phyloP scores from a whole-genome alignment of 257 asterid genomes.

The Fraxinus quadrangulata region DNA sequence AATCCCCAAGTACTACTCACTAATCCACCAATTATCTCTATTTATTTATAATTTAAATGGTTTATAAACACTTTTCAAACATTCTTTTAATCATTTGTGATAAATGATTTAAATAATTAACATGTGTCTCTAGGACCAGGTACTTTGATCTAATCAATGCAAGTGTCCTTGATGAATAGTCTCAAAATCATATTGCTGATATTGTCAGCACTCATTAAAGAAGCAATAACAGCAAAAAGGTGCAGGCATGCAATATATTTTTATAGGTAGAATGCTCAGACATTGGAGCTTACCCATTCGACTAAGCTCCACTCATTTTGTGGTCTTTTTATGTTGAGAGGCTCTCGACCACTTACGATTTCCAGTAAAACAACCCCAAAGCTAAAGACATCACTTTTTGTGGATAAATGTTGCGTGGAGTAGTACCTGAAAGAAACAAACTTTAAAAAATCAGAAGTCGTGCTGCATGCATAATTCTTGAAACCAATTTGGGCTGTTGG shows the following conservation, averaged over 20 bases:
- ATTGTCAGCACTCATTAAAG: not conserved
- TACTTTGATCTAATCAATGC: not conserved
- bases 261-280: slow-evolving; percentile 14
- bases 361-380: slow-evolving; percentile 74
- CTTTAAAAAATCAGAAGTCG: slow-evolving; percentile 1
- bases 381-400: slow-evolving; percentile 92
- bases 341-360: slow-evolving; percentile 75
- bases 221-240: not conserved
- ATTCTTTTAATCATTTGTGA: not conserved
- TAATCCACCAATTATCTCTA: too few species aligned
- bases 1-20: too few species aligned
- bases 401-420: slow-evolving; percentile 63
- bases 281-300: slow-evolving; percentile 71
- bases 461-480: slow-evolving; percentile 9
- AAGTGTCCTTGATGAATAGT: not conserved
- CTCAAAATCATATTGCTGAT: not conserved
- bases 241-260: slow-evolving; percentile 16
- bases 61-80: too few species aligned
- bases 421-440: slow-evolving; percentile 56
- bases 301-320: slow-evolving; percentile 83
- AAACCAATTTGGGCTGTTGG: not conserved
- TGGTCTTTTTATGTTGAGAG: slow-evolving; percentile 78
- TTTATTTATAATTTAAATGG: too few species aligned
- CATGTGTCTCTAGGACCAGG: not conserved
- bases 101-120: not conserved